Evolutionary conservation across 371 early-diverging fungal species (phyloP).

Genomic region (Blakeslea trispora): DNA sequence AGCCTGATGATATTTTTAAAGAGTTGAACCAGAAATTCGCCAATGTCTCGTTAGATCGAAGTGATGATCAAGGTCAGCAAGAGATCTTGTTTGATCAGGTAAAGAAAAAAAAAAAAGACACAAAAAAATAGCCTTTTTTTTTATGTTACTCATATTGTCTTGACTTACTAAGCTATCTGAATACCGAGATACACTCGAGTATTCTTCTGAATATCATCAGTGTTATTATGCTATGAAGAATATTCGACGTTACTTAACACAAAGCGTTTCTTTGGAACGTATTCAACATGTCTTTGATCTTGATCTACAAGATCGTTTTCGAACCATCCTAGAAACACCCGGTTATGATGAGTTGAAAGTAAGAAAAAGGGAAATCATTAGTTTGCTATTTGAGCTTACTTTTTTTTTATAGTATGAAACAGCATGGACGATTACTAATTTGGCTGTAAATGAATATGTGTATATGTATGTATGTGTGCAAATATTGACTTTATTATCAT

Average conservation of each 20-base stretch:
- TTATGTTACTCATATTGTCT: no score
- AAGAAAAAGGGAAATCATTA: slow-evolving; percentile 3
- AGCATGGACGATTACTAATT: slow-evolving; percentile 51
- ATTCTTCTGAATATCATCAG: slow-evolving; percentile 7
- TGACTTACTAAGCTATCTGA: slow-evolving; percentile 25
- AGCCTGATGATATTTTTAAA: slow-evolving; percentile 3
- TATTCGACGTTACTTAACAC: slow-evolving; percentile 24
- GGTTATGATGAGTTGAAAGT: slow-evolving; percentile 22
- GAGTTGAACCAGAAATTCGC: slow-evolving; percentile 9
- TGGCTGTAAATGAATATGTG: slow-evolving; percentile 47
- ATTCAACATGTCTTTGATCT: slow-evolving; percentile 20
- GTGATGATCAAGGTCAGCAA: slow-evolving; percentile 7
- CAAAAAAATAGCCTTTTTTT: no score
- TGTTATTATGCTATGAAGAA: slow-evolving; percentile 22
- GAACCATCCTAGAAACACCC: slow-evolving; percentile 8
- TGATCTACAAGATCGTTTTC: slow-evolving; percentile 8
- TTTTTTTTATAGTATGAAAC: slow-evolving; percentile 39
- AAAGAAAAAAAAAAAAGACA: neutral
- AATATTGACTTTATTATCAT: no score
- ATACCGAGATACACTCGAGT: slow-evolving; percentile 9
- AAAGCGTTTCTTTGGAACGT: slow-evolving; percentile 16
- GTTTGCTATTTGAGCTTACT: no score
- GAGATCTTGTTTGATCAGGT: slow-evolving; percentile 19
- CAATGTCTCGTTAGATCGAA: slow-evolving; percentile 18
- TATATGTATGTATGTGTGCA: no score